Evolutionary conservation across 202 grass and related monocot species (phyloP).

Genomic region (Dendrocalamus latiflorus): DNA sequence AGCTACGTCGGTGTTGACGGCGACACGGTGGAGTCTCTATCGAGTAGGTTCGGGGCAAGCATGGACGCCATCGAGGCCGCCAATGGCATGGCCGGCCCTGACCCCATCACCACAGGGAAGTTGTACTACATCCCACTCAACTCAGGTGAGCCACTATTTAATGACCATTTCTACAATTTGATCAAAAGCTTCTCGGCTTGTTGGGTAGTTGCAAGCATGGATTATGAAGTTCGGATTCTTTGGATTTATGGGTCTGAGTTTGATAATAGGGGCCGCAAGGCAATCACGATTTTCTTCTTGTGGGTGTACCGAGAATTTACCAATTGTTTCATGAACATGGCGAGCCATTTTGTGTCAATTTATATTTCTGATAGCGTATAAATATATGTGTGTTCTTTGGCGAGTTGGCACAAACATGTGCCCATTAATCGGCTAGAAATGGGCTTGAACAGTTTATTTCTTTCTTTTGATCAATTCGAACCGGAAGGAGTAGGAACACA

Average conservation of each 20-base stretch:
- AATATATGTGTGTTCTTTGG: neutral
- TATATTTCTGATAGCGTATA: neutral
- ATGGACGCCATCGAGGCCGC: constrained; percentile 97
- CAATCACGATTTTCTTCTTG: constrained; percentile 6
- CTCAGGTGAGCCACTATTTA: constrained; percentile 58
- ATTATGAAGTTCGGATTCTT: neutral
- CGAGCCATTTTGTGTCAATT: neutral
- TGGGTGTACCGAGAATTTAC: neutral
- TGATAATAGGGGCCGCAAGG: neutral
- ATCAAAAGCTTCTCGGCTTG: constrained; percentile 3
- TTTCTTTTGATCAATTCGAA: neutral
- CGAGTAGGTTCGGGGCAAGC: constrained; percentile 89
- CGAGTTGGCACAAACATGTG: neutral
- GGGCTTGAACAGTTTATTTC: neutral
- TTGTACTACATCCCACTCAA: constrained; percentile 93
- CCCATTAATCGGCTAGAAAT: neutral
- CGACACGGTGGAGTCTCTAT: constrained; percentile 73
- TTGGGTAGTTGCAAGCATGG: constrained; percentile 1
- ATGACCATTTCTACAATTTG: constrained; percentile 2
- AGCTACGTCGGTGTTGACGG: constrained; percentile 77
- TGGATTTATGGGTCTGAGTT: constrained; percentile 17
- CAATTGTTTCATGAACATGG: neutral
- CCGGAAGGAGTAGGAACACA: neutral
- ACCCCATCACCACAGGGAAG: constrained; percentile 44
- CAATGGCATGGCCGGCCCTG: constrained; percentile 76